A percentile compares a stretch with the other conserved stretches of the same genome.
phyloP scores from a whole-genome alignment of 2,329 filamentous ascomycete species.

The Stachybotrys chlorohalonatus region DNA sequence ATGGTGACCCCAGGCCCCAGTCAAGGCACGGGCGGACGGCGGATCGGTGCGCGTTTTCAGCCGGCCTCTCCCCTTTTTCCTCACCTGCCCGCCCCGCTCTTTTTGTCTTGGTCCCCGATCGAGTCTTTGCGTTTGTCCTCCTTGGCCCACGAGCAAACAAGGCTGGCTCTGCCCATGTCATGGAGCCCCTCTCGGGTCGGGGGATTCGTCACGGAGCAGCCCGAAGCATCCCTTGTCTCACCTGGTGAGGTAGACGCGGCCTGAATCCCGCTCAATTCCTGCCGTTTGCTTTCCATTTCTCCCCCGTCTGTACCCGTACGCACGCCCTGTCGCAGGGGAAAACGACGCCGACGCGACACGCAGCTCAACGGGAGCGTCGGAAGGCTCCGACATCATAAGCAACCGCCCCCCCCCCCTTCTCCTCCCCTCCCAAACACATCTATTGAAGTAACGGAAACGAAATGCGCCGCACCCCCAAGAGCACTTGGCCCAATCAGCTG shows the following conservation, averaged over 20 bases:
- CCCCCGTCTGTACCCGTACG: too few relatives aligned
- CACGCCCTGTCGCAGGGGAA: neutral
- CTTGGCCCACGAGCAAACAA: neutral
- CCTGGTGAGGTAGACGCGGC: neutral
- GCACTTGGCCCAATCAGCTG: neutral
- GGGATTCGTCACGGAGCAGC: too few relatives aligned
- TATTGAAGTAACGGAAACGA: neutral
- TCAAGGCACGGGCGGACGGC: neutral
- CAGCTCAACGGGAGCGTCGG: neutral
- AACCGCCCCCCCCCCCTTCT: too few relatives aligned
- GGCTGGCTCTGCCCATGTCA: neutral
- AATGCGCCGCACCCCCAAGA: neutral
- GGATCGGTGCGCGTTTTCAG: neutral
- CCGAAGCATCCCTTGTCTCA: neutral
- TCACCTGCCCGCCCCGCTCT: neutral
- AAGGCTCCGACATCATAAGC: neutral
- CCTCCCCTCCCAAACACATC: neutral
- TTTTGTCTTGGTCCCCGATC: neutral
- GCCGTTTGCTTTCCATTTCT: neutral
- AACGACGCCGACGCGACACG: neutral
- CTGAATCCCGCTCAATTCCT: too few relatives aligned
- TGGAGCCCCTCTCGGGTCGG: neutral
- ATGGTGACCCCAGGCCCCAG: neutral
- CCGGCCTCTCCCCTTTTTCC: neutral
- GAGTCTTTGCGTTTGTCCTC: neutral